Percentiles rank a stretch among this genome's conserved stretches.
phyloP scores from a whole-genome alignment of 805 yeast genomes.

The Candida adriatica region DNA sequence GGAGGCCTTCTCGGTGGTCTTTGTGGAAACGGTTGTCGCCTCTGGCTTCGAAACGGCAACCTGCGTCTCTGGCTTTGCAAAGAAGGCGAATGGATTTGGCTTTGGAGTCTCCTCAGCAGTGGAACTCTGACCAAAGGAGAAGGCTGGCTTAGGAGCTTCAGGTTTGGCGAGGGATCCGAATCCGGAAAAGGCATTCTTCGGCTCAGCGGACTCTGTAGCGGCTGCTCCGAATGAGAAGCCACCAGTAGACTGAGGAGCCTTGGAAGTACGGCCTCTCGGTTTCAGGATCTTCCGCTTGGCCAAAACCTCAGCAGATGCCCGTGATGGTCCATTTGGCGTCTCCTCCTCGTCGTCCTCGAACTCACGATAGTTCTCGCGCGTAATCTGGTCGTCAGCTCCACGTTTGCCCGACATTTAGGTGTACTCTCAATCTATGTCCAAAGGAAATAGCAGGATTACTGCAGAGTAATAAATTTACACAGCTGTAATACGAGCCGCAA shows the following conservation, averaged over 20 bases:
- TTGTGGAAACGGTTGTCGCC: conserved; percentile 10
- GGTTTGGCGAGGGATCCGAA: conserved; percentile 11
- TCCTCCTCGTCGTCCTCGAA: conserved; percentile 32
- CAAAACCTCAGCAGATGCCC: conserved; percentile 57
- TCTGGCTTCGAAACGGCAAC: neutral
- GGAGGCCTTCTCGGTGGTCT: conserved; percentile 31
- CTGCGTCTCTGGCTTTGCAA: conserved; percentile 1
- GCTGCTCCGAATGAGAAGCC: conserved; percentile 7
- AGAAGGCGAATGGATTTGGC: conserved; percentile 9
- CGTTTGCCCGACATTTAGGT: conserved; percentile 70
- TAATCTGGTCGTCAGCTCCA: conserved; percentile 57
- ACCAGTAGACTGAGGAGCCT: neutral
- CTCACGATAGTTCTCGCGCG: conserved; percentile 38
- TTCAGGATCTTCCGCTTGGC: conserved; percentile 63
- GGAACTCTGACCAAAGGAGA: conserved; percentile 6
- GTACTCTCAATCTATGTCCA: too few relatives aligned
- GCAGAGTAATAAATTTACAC: too few relatives aligned
- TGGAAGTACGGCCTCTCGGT: conserved; percentile 37
- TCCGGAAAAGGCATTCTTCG: conserved; percentile 7
- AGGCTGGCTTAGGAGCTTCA: conserved; percentile 5
- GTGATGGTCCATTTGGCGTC: conserved; percentile 27
- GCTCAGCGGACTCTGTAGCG: conserved; percentile 1
- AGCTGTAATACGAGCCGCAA: too few relatives aligned
- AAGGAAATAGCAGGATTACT: too few relatives aligned
- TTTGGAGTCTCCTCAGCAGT: conserved; percentile 7